Conservation (phyloP, 768 basidiomycete genomes). For the Rickenella mellea region DNA sequence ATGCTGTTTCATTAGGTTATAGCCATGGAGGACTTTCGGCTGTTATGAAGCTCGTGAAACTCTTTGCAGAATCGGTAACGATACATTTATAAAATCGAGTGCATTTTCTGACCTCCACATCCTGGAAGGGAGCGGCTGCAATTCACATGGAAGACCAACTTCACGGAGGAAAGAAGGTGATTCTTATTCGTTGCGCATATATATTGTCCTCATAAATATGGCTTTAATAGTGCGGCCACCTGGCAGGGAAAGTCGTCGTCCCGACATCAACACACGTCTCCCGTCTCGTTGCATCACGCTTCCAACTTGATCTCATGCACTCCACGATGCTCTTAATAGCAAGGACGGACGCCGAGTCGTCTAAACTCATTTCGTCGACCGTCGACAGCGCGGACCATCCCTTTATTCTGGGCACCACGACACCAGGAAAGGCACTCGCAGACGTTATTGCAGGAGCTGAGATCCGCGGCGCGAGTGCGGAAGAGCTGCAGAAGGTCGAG, state of each 20-base stretch:
- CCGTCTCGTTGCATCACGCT: conserved; percentile 75
- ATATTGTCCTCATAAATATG: not conserved
- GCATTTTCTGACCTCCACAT: not conserved
- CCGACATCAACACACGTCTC: conserved; percentile 83
- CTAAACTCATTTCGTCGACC: conserved; percentile 73
- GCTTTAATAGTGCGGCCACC: conserved; percentile 61
- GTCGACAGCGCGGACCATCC: conserved; percentile 75
- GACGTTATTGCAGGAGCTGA: conserved; percentile 66
- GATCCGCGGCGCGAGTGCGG: conserved; percentile 48
- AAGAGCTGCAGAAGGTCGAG: conserved; percentile 68
- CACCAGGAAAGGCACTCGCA: conserved; percentile 40
- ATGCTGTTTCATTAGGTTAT: conserved; percentile 8
- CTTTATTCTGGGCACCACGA: conserved; percentile 28
- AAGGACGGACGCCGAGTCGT: conserved; percentile 86
- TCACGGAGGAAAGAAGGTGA: conserved; percentile 85
- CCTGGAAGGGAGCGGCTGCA: conserved; percentile 63
- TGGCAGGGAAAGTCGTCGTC: conserved; percentile 88
- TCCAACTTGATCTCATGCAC: conserved; percentile 86
- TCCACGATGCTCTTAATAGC: conserved; percentile 85
- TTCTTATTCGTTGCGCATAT: not conserved
- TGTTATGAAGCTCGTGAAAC: conserved; percentile 89
- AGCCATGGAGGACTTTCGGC: conserved; percentile 91
- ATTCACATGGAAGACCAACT: conserved; percentile 93
- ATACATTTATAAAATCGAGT: not conserved
- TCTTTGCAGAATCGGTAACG: conserved; percentile 85